A percentile compares a stretch with the other conserved stretches of the same genome.
phyloP scores from a whole-genome alignment of 768 basidiomycete genomes.

The Boletus fagicola region DNA sequence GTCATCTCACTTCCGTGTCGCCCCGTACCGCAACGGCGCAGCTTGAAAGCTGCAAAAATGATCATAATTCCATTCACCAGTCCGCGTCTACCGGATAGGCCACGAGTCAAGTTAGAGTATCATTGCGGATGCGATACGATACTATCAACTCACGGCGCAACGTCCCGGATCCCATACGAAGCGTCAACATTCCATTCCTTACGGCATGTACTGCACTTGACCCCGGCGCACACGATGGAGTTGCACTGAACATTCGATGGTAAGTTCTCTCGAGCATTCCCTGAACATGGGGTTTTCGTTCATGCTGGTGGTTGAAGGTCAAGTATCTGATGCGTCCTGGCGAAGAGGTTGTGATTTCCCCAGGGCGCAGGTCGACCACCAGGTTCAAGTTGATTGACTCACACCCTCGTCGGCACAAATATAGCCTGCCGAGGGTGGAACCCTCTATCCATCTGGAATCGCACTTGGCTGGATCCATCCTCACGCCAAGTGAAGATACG shows the following conservation, averaged over 20 bases:
- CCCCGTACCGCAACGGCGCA: neutral
- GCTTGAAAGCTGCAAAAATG: neutral
- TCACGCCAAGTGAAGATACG: neutral
- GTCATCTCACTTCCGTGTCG: neutral
- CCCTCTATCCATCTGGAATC: neutral
- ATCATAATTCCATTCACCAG: neutral
- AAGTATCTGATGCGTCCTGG: neutral
- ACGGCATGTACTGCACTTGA: neutral
- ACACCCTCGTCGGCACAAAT: neutral
- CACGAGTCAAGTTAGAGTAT: neutral
- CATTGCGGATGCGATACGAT: neutral
- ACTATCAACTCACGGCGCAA: neutral
- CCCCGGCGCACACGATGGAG: neutral
- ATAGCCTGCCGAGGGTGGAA: neutral
- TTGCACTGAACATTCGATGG: neutral
- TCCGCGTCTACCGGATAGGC: neutral
- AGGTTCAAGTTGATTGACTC: neutral
- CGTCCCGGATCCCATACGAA: neutral
- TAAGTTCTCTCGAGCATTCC: neutral
- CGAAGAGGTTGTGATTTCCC: neutral
- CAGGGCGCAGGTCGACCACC: too few relatives aligned
- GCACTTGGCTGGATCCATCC: neutral
- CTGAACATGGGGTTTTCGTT: neutral
- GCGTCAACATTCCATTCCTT: neutral
- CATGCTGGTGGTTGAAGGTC: neutral